Evolutionary conservation across 192 early-diverging fungal genomes (phyloP), one percentile per base, ranked within the genome.

Genomic region (Fimicolochytrium jonesii): DNA sequence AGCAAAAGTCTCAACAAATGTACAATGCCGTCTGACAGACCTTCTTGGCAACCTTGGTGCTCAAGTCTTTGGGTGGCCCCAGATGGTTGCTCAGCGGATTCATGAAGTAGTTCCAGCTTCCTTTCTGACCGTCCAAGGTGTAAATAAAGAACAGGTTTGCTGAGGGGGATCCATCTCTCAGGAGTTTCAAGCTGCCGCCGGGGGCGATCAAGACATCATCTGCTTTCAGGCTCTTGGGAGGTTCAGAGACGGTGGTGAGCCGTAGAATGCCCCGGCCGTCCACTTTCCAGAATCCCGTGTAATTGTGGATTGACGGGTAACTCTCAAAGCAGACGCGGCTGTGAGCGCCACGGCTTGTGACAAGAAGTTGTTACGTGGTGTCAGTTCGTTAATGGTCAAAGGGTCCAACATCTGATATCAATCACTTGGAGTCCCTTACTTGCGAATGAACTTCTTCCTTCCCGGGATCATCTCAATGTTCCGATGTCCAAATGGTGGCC

Each of bases 381-480:
- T n/a, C n/a, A n/a, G n/a, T n/a, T n/a, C n/a, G n/a, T n/a, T n/a
- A n/a, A n/a, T n/a, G n/a, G n/a, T n/a, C n/a, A n/a, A n/a, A n/a
- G n/a, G n/a, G n/a, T n/a, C n/a, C n/a, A n/a, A n/a, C n/a, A n/a
- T n/a, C n/a, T n/a, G n/a, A n/a, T n/a, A n/a, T n/a, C n/a, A n/a
- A n/a, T n/a, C n/a, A n/a, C n/a, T n/a, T n/a, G n/a, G n/a, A n/a
- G n/a, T n/a, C n/a, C n/a, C 54, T 47, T 25, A 56, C 54, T 56
- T 56, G 28, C 54, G 54, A 56, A 56, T 56, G 35, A 56, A 56
- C 54, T 56, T 56, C 54, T 56, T 56, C 17, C 54, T 23, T 56
- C 54, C 54, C 15, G 26, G 31, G 13, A 56, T 33, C 54, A 56
- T 56, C 25, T 42, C 54, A 39, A 42, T 33, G 29, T 39, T 56